Evolutionary conservation across 108 stramenopile species (phyloP).

Genomic region (Cyclotella atomus): DNA sequence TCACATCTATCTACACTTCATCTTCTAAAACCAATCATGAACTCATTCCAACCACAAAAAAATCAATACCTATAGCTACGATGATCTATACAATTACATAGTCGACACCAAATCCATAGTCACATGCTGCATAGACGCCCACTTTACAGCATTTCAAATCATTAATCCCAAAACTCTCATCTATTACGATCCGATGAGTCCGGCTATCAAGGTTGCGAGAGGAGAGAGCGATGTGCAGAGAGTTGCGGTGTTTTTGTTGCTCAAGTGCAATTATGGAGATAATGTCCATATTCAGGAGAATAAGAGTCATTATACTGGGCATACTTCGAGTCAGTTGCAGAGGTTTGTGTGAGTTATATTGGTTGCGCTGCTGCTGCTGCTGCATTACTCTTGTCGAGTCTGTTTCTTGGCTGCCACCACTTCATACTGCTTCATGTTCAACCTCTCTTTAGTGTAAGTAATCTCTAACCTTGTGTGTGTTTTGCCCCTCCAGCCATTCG

Average conservation of each 20-base stretch:
- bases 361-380: neutral
- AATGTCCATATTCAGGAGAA: slow-evolving; percentile 56
- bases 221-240: slow-evolving; percentile 34
- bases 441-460: too few species aligned
- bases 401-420: too few species aligned
- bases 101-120: slow-evolving; percentile 43
- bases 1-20: neutral
- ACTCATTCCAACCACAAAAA: too few species aligned
- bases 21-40: too few species aligned
- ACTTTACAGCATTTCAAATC: slow-evolving; percentile 62
- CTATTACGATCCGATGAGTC: slow-evolving; percentile 51
- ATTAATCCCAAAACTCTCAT: slow-evolving; percentile 30
- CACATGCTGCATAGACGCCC: slow-evolving; percentile 65
- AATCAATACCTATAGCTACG: slow-evolving; percentile 24
- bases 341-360: slow-evolving; percentile 29
- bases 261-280: slow-evolving; percentile 64
- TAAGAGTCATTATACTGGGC: slow-evolving; percentile 52
- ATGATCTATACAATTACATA: slow-evolving; percentile 53
- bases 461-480: too few species aligned
- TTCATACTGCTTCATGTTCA: too few species aligned
- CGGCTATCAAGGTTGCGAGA: slow-evolving; percentile 19
- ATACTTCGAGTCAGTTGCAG: slow-evolving; percentile 27
- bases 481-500: slow-evolving; percentile 16
- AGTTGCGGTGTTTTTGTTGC: slow-evolving; percentile 46
- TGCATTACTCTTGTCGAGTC: too few species aligned